These are phyloP conservation scores for Komagataella pastoris DNA, from an alignment of 805 yeast species.

Conservation along the genomic window DNA sequence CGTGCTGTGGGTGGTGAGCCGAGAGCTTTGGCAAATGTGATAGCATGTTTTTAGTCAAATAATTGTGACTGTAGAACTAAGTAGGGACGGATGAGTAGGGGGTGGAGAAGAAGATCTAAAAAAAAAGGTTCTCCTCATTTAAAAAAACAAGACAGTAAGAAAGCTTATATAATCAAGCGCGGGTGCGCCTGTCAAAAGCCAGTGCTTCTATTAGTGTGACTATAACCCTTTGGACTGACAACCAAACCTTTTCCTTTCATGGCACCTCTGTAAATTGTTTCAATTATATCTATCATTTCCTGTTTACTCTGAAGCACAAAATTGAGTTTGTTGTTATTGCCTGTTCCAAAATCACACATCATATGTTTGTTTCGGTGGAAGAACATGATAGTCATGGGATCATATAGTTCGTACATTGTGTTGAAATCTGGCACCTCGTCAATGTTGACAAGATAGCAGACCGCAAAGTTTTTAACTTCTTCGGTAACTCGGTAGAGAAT, in stretches of 20 bases:
- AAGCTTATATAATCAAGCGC: not conserved
- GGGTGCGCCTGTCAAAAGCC: not conserved
- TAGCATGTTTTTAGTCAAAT: not conserved
- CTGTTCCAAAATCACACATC: constrained; percentile 98
- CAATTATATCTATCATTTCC: constrained; percentile 83
- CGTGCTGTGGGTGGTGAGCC: not conserved
- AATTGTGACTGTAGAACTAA: not conserved
- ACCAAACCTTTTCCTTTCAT: constrained; percentile 87
- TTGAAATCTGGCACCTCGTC: constrained; percentile 86
- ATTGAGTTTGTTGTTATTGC: constrained; percentile 89
- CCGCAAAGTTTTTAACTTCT: constrained; percentile 79
- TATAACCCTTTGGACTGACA: constrained; percentile 64
- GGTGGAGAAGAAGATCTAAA: not conserved
- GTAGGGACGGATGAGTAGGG: not conserved
- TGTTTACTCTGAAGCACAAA: constrained; percentile 70
- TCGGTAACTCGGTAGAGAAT: constrained; percentile 67
- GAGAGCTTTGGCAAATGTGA: constrained; percentile 1
- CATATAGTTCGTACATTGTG: constrained; percentile 79
- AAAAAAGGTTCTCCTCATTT: not conserved
- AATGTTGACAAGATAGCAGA: constrained; percentile 76
- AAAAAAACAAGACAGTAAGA: not conserved
- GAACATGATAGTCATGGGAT: constrained; percentile 88
- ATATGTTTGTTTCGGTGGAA: constrained; percentile 83
- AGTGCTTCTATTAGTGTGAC: constrained; percentile 15
- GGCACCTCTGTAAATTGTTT: constrained; percentile 85